Base-by-base conservation (phyloP, 345 rosid genomes). In the Populus pruinosa region DNA sequence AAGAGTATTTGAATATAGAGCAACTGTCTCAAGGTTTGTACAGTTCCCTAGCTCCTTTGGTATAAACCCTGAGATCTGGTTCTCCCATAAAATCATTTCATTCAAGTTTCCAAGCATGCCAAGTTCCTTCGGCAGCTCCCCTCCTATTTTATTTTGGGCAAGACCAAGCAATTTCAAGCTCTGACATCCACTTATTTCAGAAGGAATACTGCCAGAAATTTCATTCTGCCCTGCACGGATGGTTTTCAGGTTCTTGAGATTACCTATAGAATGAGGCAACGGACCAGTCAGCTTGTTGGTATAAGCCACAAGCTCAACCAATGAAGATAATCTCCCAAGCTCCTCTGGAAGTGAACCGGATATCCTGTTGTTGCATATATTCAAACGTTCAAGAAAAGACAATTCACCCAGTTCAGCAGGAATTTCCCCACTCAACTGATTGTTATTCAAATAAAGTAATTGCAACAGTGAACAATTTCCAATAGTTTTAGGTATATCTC, bases 111-210 rank as follows among this genome's bases (percentile, higher is more conserved):
- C 76, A 75, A 93, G 93, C 85, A 82, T 82, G 33, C 85, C 85
- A 38, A 91, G 83, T 82, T 90, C 89, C 70, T 65, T 84, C 5
- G 96, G 98, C 76, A 93, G 87, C 75, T 83, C 71, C 71, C 94
- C 98, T 79, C 88, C 92, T 11, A 93, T 86, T 64, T 83, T 79
- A 83, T 91, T 91, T 81, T 93, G 96, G 33, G 98, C 93, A 81
- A 91, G 83, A 67, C 98, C 98, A 77, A 93, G 85, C 77, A 91
- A 82, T 89, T 87, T 72, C 71, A 93, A 77, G 81, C 90, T 89
- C 79, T 78, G 85, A 71, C 98, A 93, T 56, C 90, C 86, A 77
- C 92, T 81, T 74, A 93, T 91, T 74, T 89, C 93, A 1, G 87
- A 72, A 2, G 96, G 98, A 74, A 93, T 89, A 72, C 86, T 79